A percentile compares a stretch with the other conserved stretches of the same genome.
Conservation (phyloP, 2,329 filamentous ascomycete genomes). For the Colletotrichum australisinense region DNA sequence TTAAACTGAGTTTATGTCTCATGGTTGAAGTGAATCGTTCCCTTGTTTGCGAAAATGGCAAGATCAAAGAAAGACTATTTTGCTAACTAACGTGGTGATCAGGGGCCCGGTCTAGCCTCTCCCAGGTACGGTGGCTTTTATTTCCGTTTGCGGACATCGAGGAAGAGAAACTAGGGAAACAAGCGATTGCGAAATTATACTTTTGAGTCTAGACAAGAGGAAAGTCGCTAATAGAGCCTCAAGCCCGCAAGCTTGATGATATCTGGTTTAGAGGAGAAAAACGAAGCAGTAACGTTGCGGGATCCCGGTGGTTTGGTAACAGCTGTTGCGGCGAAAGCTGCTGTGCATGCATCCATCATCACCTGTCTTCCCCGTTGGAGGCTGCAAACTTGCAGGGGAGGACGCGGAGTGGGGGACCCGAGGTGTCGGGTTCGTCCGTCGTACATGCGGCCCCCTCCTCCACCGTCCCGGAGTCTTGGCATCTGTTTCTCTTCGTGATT, state of each 20-base stretch:
- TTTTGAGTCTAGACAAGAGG: neutral
- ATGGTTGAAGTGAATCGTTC: neutral
- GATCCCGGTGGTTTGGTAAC: no score
- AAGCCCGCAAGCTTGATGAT: neutral
- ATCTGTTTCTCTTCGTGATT: neutral
- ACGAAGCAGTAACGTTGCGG: neutral
- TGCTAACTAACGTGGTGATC: neutral
- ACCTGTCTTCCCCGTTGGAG: neutral
- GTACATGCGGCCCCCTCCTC: neutral
- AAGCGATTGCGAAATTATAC: neutral
- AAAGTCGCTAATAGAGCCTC: neutral
- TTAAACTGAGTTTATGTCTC: neutral
- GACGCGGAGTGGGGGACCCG: neutral
- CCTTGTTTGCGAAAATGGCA: neutral
- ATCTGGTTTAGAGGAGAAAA: neutral
- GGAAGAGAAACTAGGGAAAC: neutral
- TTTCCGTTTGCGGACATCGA: neutral
- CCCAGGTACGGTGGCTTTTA: neutral
- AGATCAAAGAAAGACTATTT: neutral
- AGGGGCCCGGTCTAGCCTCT: neutral
- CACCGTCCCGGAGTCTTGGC: neutral
- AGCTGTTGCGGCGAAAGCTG: neutral
- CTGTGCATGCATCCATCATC: neutral
- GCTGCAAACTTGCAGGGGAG: neutral
- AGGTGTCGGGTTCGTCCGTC: neutral